A percentile compares a stretch with the other conserved stretches of the same genome.
Evolutionary conservation across 2,329 filamentous ascomycete species (phyloP).

Genomic region (Penicillium carneum): DNA sequence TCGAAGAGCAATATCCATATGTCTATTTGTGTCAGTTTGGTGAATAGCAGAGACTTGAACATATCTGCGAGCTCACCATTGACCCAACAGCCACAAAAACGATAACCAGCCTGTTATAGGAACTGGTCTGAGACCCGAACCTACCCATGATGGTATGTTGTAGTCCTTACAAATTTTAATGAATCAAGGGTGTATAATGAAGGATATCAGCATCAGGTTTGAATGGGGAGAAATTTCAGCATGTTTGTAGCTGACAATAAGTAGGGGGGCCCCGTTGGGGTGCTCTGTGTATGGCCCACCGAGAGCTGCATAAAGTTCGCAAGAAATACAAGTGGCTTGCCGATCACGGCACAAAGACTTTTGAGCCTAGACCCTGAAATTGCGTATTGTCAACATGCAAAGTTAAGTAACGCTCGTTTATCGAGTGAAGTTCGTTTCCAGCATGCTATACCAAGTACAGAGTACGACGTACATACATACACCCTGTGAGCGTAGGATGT

Average conservation of each 20-base stretch:
- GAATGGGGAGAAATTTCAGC: not conserved
- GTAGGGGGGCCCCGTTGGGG: conserved; percentile 3
- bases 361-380: not conserved
- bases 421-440: not conserved
- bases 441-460: not conserved
- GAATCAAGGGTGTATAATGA: conserved; percentile 5
- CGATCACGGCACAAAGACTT: conserved; percentile 8
- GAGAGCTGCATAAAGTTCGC: conserved; percentile 9
- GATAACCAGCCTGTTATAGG: conserved; percentile 50
- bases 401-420: not conserved
- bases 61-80: conserved; percentile 41
- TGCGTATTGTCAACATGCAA: not conserved
- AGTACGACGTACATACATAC: too few relatives aligned
- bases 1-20: conserved; percentile 60
- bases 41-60: not conserved
- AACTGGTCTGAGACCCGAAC: conserved; percentile 48
- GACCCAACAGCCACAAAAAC: conserved; percentile 52
- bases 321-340: conserved; percentile 1
- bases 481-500: not conserved
- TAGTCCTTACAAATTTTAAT: not conserved
- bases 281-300: conserved; percentile 7
- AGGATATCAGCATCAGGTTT: conserved; percentile 7
- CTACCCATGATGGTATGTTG: conserved; percentile 36
- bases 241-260: conserved; percentile 6
- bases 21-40: conserved; percentile 46